Evolutionary conservation across 192 early-diverging fungal species (phyloP).

Genomic region (Coemansia reversa): DNA sequence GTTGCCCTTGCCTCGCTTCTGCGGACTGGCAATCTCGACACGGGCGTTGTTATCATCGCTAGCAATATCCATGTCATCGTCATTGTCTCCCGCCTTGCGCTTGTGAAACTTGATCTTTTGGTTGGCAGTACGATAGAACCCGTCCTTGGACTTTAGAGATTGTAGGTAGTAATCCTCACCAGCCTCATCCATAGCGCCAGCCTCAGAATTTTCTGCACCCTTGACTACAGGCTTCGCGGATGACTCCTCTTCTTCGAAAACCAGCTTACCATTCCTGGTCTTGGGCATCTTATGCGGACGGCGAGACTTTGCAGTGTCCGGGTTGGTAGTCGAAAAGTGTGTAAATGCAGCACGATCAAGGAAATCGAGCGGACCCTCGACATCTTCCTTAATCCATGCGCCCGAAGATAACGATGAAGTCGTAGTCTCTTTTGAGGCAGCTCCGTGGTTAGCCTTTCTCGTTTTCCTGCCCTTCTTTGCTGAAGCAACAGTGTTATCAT

Average conservation of each 20-base stretch:
- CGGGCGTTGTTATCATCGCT: conserved; percentile 60
- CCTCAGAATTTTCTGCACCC: conserved; percentile 24
- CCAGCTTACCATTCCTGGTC: conserved; percentile 72
- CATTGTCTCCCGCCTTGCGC: conserved; percentile 59
- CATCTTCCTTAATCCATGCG: conserved; percentile 70
- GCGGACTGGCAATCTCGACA: background rate
- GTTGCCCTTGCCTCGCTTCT: conserved; percentile 44
- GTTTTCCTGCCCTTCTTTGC: conserved; percentile 21
- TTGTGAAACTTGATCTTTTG: conserved; percentile 92
- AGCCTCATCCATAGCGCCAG: conserved; percentile 41
- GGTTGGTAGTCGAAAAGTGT: conserved; percentile 57
- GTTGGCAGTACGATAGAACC: conserved; percentile 78
- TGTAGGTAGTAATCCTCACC: conserved; percentile 86
- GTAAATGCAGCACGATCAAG: conserved; percentile 81
- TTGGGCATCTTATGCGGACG: conserved; percentile 56
- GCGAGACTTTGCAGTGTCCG: conserved; percentile 41
- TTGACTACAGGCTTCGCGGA: conserved; percentile 29
- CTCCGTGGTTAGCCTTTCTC: conserved; percentile 22
- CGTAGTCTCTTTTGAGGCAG: conserved; percentile 33
- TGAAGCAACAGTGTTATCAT: conserved; percentile 61
- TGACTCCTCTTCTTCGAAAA: conserved; percentile 72
- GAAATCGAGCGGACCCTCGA: conserved; percentile 81
- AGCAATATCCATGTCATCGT: conserved; percentile 64
- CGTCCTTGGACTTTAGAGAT: conserved; percentile 73
- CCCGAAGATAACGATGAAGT: background rate